Conservation (phyloP, 106 monocot genomes). For the Acorus gramineus region DNA sequence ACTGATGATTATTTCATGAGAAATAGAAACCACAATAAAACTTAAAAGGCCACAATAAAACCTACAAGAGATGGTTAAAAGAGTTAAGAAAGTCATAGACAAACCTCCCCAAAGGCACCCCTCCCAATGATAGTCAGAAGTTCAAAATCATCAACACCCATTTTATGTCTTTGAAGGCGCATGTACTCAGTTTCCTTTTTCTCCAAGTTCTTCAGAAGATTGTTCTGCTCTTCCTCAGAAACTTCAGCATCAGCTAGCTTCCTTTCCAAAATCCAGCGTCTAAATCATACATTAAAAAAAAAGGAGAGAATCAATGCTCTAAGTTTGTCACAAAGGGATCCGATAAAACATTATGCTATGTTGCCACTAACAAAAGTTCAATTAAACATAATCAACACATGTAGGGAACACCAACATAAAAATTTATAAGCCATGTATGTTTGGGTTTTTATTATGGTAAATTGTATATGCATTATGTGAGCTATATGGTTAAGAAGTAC, state of each 20-base stretch:
- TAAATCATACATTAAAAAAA: slow-evolving; percentile 5
- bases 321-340: background rate
- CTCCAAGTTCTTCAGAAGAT: slow-evolving; percentile 60
- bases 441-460: too few species aligned
- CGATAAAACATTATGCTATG: too few species aligned
- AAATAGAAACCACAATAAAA: background rate
- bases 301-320: background rate
- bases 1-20: background rate
- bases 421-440: too few species aligned
- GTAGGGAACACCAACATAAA: too few species aligned
- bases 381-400: too few species aligned
- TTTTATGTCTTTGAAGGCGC: slow-evolving; percentile 74
- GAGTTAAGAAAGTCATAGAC: background rate
- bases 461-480: too few species aligned
- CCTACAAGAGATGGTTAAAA: background rate
- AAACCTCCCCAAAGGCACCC: slow-evolving; percentile 75
- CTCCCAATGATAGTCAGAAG: slow-evolving; percentile 68
- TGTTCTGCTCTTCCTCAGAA: slow-evolving; percentile 68
- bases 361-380: too few species aligned
- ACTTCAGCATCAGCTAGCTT: slow-evolving; percentile 83
- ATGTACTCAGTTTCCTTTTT: slow-evolving; percentile 80
- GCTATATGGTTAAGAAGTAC: too few species aligned
- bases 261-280: slow-evolving; percentile 62
- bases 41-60: background rate
- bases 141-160: slow-evolving; percentile 74